phyloP scores from a whole-genome alignment of 768 basidiomycete genomes.

The Phaeotremella fagi region DNA sequence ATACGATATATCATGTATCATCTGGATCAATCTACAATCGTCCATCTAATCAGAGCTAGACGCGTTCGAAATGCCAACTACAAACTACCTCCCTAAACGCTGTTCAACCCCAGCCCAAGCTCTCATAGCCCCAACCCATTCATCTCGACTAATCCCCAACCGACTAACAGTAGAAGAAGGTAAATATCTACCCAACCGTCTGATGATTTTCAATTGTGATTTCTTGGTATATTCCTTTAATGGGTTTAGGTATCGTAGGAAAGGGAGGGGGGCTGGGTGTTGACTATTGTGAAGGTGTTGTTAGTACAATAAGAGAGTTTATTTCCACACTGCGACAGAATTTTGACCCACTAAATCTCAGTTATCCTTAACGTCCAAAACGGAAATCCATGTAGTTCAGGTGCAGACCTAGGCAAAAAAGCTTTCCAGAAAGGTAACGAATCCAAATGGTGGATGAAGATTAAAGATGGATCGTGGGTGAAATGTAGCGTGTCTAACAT shows the following conservation, averaged over 20 bases:
- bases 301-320: constrained; percentile 32
- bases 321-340: constrained; percentile 2
- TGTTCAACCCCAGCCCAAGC: constrained; percentile 20
- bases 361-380: constrained; percentile 40
- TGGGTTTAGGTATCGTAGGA: constrained; percentile 24
- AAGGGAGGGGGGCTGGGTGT: constrained; percentile 14
- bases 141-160: constrained; percentile 12
- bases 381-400: constrained; percentile 36
- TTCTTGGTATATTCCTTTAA: background rate
- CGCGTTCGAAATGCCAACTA: background rate
- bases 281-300: constrained; percentile 11
- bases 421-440: constrained; percentile 5
- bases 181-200: background rate
- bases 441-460: constrained; percentile 31
- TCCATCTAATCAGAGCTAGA: too few relatives aligned
- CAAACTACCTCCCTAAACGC: background rate
- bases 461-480: constrained; percentile 26
- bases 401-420: constrained; percentile 29
- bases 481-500: constrained; percentile 14
- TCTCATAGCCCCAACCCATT: constrained; percentile 36
- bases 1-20: background rate
- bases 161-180: background rate
- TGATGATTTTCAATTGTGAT: background rate
- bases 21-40: too few relatives aligned
- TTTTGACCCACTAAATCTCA: constrained; percentile 37